Base-by-base conservation (phyloP, 1,139 yeast genomes). In the Zygoascus hellenicus region DNA sequence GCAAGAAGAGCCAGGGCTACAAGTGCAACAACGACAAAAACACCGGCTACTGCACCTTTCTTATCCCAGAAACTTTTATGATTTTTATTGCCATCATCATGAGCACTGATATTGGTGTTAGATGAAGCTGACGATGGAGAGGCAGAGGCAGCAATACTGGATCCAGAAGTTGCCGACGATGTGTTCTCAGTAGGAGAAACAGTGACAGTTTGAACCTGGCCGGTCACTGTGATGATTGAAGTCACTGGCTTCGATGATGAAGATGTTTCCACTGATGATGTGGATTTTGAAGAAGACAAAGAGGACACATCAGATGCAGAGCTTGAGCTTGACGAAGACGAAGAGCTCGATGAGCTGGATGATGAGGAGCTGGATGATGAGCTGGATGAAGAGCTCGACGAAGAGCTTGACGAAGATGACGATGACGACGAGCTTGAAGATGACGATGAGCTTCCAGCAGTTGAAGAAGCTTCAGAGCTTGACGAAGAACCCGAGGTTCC, bases 1-100 rank as follows among this genome's bases (percentile, higher is more conserved):
- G 52, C 62, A 1, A 77, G 52, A 1, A 78, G 42, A 0, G 72
- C 78, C 0, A 73, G 58, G 0, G 65, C 76, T 2, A 77, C 78
- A 3, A 81, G 60, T 1, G 83, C 88, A 5, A 83, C 88, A 0
- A 76, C 88, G 0, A 83, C 75, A 63, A 83, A 83, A 0, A 82
- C 80, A 10, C 89, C 89, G 0, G 87, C 89, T 1, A 83, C 88
- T 55, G 80, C 80, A 1, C 85, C 87, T 48, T 71, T 75, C 45
- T 75, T 65, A 53, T 74, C 74, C 61, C 80, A 81, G 58, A 80
- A 72, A 13, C 54, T 50, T 56, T 52, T 34, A 11, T 51, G 39
- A 7, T 55, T 42, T 15, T 37, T 42, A 6, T 45, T 44, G 13
- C 34, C 43, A 5, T 45, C 34, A 7, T 22, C 26, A 7, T 22